Percentiles rank a stretch among this genome's conserved stretches.
phyloP scores from a whole-genome alignment of 2,329 filamentous ascomycete genomes.

The Aschersonia sp. region DNA sequence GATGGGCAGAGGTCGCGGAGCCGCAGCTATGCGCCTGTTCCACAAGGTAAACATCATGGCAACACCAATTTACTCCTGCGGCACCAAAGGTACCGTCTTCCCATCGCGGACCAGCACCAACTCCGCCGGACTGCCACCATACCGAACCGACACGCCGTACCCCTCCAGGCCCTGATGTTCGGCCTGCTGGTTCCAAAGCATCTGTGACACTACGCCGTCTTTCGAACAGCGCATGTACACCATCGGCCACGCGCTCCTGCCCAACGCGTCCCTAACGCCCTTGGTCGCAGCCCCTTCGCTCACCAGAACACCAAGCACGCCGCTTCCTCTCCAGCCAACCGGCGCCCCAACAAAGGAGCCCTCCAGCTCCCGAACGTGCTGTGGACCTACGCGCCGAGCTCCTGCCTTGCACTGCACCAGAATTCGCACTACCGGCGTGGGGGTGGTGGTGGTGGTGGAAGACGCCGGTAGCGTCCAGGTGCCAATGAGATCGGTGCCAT shows the following conservation, averaged over 20 bases:
- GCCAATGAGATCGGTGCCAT: conserved; percentile 61
- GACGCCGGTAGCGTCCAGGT: conserved; percentile 42
- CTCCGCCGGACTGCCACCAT: conserved; percentile 18
- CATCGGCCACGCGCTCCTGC: conserved; percentile 53
- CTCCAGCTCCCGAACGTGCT: conserved; percentile 58
- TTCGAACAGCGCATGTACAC: conserved; percentile 49
- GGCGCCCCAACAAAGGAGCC: conserved; percentile 66
- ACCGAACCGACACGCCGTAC: conserved; percentile 33
- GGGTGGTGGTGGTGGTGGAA: conserved; percentile 11
- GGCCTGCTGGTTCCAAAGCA: conserved; percentile 58
- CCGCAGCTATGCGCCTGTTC: background rate
- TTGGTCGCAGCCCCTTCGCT: conserved; percentile 57
- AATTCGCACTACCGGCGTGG: conserved; percentile 20
- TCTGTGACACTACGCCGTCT: conserved; percentile 46
- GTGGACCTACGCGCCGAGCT: conserved; percentile 35
- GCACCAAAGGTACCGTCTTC: conserved; percentile 12
- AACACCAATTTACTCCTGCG: no score
- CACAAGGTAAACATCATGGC: background rate
- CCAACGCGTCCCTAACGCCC: conserved; percentile 61
- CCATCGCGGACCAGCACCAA: conserved; percentile 39
- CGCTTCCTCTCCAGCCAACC: conserved; percentile 49
- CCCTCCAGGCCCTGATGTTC: conserved; percentile 48
- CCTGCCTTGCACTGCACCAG: conserved; percentile 57
- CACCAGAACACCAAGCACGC: conserved; percentile 58
- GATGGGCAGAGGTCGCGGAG: no score